Evolutionary conservation across 1,284 basidiomycete genomes (phyloP).

Genomic region (Cryptococcus sp.): DNA sequence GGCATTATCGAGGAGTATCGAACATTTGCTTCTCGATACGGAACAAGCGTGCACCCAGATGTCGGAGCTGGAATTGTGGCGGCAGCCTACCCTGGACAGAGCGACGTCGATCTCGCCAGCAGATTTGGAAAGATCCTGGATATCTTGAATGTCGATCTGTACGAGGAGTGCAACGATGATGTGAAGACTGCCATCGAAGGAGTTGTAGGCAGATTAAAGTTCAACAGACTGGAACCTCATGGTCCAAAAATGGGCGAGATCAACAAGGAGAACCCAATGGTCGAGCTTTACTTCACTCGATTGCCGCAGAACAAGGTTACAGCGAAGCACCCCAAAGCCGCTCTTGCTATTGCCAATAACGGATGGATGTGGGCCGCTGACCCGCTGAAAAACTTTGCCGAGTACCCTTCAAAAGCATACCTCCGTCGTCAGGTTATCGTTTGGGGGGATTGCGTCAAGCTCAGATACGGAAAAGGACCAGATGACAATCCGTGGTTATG

Average conservation of each 20-base stretch:
- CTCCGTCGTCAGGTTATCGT: conserved; percentile 92
- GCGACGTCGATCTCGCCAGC: conserved; percentile 53
- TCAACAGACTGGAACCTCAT: conserved; percentile 70
- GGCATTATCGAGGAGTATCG: conserved; percentile 59
- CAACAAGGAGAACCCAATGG: conserved; percentile 63
- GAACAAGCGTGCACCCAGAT: conserved; percentile 62
- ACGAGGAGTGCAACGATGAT: conserved; percentile 79
- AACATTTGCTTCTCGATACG: conserved; percentile 63
- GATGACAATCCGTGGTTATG: conserved; percentile 90
- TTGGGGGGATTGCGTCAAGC: conserved; percentile 97
- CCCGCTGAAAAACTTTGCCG: conserved; percentile 89
- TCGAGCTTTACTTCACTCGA: conserved; percentile 86
- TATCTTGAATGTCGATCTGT: conserved; percentile 79
- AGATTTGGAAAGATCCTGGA: conserved; percentile 74
- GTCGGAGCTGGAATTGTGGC: conserved; percentile 64
- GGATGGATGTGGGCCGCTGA: conserved; percentile 99
- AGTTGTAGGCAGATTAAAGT: conserved; percentile 70
- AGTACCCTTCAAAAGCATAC: conserved; percentile 93
- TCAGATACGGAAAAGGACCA: conserved; percentile 78
- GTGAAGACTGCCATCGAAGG: conserved; percentile 66
- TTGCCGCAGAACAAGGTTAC: conserved; percentile 56
- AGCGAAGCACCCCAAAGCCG: conserved; percentile 59
- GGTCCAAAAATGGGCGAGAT: conserved; percentile 84
- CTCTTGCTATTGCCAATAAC: conserved; percentile 88
- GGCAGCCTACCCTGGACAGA: conserved; percentile 52